Conservation (phyloP, 2,329 filamentous ascomycete genomes). For the Cladosporium sphaerospermum region DNA sequence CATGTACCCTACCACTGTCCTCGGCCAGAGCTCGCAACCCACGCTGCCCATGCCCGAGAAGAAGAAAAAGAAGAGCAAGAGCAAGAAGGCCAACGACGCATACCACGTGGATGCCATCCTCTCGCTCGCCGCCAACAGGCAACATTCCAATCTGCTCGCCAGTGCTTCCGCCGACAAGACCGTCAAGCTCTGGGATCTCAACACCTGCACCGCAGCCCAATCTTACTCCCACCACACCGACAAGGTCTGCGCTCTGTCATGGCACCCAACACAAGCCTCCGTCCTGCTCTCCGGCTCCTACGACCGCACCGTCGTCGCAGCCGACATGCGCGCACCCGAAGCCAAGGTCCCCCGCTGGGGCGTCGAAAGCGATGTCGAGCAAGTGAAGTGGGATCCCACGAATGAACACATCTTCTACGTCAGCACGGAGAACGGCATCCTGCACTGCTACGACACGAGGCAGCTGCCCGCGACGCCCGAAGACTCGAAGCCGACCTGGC, state of each 20-base stretch:
- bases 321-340: slow-evolving; percentile 90
- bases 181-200: slow-evolving; percentile 95
- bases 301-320: slow-evolving; percentile 87
- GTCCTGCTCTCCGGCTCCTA: slow-evolving; percentile 89
- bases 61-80: slow-evolving; percentile 89
- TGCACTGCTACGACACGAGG: slow-evolving; percentile 87
- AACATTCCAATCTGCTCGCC: slow-evolving; percentile 88
- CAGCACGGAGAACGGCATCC: slow-evolving; percentile 82
- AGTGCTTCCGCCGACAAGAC: slow-evolving; percentile 96
- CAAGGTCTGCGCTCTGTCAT: slow-evolving; percentile 93
- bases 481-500: slow-evolving; percentile 82
- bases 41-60: slow-evolving; percentile 34
- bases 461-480: slow-evolving; percentile 66
- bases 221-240: slow-evolving; percentile 94
- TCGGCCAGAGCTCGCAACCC: slow-evolving; percentile 58
- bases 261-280: slow-evolving; percentile 83
- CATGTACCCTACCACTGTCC: slow-evolving; percentile 96
- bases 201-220: slow-evolving; percentile 86
- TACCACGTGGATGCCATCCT: slow-evolving; percentile 94
- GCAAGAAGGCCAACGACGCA: slow-evolving; percentile 78
- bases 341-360: slow-evolving; percentile 78
- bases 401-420: slow-evolving; percentile 88
- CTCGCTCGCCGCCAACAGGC: slow-evolving; percentile 82
- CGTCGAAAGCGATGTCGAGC: slow-evolving; percentile 93
- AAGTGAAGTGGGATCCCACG: slow-evolving; percentile 86